These are phyloP conservation scores for Protomyces lactucae-debilis DNA, from an alignment of 1,139 yeast species.

Conservation along the genomic window DNA sequence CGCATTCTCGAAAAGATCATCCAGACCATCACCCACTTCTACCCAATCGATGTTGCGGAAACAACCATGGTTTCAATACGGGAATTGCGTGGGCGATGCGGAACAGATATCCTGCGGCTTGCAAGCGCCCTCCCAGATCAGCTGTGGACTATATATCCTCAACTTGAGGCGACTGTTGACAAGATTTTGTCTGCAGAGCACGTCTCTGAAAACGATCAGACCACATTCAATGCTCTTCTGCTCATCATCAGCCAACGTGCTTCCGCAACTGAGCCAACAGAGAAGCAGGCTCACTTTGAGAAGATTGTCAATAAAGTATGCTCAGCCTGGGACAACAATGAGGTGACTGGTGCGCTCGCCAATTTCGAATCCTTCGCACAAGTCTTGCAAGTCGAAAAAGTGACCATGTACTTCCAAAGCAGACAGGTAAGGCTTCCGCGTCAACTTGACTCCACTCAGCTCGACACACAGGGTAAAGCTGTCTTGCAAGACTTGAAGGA, in stretches of 20 bases:
- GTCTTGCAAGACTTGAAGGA: constrained; percentile 62
- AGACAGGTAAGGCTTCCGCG: constrained; percentile 72
- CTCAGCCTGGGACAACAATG: constrained; percentile 87
- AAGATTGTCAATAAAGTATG: constrained; percentile 89
- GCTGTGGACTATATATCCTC: constrained; percentile 29
- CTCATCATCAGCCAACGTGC: constrained; percentile 89
- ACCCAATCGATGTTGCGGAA: constrained; percentile 50
- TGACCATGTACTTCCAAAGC: constrained; percentile 81
- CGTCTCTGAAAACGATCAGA: constrained; percentile 24
- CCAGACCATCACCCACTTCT: constrained; percentile 79
- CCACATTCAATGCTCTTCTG: constrained; percentile 51
- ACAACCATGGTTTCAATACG: constrained; percentile 72
- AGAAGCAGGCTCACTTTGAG: constrained; percentile 63
- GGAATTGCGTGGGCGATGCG: constrained; percentile 86
- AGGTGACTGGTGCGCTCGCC: constrained; percentile 79
- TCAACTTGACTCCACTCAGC: constrained; percentile 65
- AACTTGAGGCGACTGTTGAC: constrained; percentile 27
- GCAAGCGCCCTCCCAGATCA: constrained; percentile 29
- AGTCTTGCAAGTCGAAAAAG: constrained; percentile 85
- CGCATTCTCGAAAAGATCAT: constrained; percentile 80
- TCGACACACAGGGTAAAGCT: constrained; percentile 85
- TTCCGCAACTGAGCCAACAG: constrained; percentile 53
- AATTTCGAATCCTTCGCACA: constrained; percentile 98
- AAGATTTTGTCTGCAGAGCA: constrained; percentile 16
- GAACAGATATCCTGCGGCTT: constrained; percentile 61